Evolutionary conservation across 1,284 basidiomycete genomes (phyloP).

Genomic region (Irpex sp.): DNA sequence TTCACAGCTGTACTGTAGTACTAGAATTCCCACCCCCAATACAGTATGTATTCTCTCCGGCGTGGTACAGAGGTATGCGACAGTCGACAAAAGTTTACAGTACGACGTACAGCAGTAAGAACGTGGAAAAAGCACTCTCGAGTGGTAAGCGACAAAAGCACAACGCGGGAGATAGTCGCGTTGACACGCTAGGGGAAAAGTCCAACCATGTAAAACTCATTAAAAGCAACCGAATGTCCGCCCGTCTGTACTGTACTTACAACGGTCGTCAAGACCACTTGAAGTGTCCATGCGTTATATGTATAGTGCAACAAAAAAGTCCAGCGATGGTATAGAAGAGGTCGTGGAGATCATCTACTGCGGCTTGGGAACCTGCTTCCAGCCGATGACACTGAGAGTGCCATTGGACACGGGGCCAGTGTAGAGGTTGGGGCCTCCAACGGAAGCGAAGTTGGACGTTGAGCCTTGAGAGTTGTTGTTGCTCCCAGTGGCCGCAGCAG

Average conservation of each 20-base stretch:
- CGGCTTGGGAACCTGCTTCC: constrained; percentile 15
- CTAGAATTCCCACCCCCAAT: neutral
- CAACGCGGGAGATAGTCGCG: neutral
- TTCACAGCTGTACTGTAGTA: neutral
- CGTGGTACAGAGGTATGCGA: neutral
- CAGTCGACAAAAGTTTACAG: neutral
- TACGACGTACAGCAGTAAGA: neutral
- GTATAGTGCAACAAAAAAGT: neutral
- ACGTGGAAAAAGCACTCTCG: neutral
- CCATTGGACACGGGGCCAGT: constrained; percentile 40
- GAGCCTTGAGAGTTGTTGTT: constrained; percentile 17
- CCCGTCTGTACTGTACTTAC: neutral
- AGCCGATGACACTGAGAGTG: constrained; percentile 27
- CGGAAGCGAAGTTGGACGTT: constrained; percentile 17
- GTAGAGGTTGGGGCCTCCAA: constrained; percentile 33
- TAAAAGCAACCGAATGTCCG: neutral
- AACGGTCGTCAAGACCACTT: neutral
- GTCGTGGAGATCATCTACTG: neutral
- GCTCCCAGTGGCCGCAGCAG: constrained; percentile 3
- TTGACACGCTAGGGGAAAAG: neutral
- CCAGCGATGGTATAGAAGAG: neutral
- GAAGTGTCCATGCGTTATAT: neutral
- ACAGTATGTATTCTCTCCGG: neutral
- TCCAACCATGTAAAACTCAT: neutral
- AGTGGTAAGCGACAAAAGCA: neutral